Evolutionary conservation across 2,329 filamentous ascomycete genomes (phyloP).

Genomic region (Xylariaceae sp.): DNA sequence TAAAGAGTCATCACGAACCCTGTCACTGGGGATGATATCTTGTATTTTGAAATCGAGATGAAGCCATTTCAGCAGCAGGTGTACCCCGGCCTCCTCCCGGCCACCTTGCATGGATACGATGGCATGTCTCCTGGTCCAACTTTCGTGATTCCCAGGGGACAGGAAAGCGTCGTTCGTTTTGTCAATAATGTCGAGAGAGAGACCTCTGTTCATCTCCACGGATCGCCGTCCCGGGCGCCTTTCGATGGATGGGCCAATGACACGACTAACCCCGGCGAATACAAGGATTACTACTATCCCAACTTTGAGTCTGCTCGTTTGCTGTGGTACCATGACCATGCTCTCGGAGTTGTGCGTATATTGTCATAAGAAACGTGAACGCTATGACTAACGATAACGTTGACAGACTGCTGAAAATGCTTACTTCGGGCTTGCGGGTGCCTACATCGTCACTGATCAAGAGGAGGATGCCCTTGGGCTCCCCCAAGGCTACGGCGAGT

Average conservation of each 20-base stretch:
- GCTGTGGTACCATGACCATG: conserved; percentile 54
- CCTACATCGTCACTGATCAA: conserved; percentile 49
- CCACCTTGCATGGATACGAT: conserved; percentile 44
- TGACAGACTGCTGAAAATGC: conserved; percentile 47
- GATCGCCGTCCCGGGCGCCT: conserved; percentile 44
- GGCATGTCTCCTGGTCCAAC: conserved; percentile 51
- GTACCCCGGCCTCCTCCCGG: conserved; percentile 30
- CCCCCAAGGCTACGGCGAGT: conserved; percentile 43
- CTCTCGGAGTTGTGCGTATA: conserved; percentile 28
- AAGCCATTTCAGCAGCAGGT: conserved; percentile 29
- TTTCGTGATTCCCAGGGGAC: conserved; percentile 42
- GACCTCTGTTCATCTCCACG: conserved; percentile 50
- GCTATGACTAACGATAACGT: conserved; percentile 15
- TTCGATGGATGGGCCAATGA: conserved; percentile 54
- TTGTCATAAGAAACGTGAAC: background rate
- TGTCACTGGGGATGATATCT: conserved; percentile 26
- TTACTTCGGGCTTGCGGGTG: conserved; percentile 52
- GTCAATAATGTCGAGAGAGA: conserved; percentile 42
- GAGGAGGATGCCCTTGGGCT: conserved; percentile 44
- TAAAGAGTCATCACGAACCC: conserved; percentile 31
- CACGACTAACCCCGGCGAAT: conserved; percentile 44
- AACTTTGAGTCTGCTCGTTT: conserved; percentile 49
- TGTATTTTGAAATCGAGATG: conserved; percentile 34
- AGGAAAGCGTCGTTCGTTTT: conserved; percentile 50
- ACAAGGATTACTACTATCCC: conserved; percentile 57